Percentiles rank a stretch among this genome's conserved stretches.
phyloP scores from a whole-genome alignment of 768 basidiomycete genomes.

The Lactarius sp. region DNA sequence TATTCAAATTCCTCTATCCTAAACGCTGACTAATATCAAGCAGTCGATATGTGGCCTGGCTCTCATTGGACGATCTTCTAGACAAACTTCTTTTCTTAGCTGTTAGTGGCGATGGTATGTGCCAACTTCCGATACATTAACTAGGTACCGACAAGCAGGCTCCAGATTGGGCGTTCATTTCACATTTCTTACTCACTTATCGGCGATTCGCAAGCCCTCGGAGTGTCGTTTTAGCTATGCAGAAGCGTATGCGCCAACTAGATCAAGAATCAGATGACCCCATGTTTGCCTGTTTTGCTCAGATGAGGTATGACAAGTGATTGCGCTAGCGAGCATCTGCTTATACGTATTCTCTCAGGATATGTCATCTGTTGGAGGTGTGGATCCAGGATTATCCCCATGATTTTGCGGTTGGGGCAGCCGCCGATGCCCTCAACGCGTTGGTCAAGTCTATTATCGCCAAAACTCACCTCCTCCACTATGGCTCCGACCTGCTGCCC shows the following conservation, averaged over 20 bases:
- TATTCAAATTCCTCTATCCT: not conserved
- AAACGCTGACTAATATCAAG: constrained; percentile 26
- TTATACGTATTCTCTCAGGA: constrained; percentile 40
- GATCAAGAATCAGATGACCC: constrained; percentile 70
- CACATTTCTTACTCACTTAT: constrained; percentile 79
- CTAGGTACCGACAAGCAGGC: constrained; percentile 11
- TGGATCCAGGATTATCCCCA: constrained; percentile 75
- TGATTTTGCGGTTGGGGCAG: constrained; percentile 76
- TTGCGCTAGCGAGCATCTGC: not conserved
- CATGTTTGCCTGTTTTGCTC: constrained; percentile 83
- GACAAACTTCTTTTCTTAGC: constrained; percentile 80
- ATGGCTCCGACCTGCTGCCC: constrained; percentile 77
- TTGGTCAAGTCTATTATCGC: constrained; percentile 74
- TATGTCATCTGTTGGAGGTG: constrained; percentile 70
- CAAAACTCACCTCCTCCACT: constrained; percentile 79
- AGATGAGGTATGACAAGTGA: constrained; percentile 60
- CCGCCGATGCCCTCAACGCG: constrained; percentile 65
- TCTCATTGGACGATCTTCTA: constrained; percentile 70
- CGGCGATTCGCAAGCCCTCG: constrained; percentile 79
- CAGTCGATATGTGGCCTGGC: constrained; percentile 62
- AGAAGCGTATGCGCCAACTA: constrained; percentile 76
- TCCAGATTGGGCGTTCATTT: constrained; percentile 69
- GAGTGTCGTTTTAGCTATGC: constrained; percentile 78
- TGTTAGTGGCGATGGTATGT: constrained; percentile 76
- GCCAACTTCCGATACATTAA: not conserved